Evolutionary conservation across 2,329 filamentous ascomycete genomes (phyloP), one percentile per base, ranked within the genome.

Genomic region (Ophiostoma himal-ulmi): DNA sequence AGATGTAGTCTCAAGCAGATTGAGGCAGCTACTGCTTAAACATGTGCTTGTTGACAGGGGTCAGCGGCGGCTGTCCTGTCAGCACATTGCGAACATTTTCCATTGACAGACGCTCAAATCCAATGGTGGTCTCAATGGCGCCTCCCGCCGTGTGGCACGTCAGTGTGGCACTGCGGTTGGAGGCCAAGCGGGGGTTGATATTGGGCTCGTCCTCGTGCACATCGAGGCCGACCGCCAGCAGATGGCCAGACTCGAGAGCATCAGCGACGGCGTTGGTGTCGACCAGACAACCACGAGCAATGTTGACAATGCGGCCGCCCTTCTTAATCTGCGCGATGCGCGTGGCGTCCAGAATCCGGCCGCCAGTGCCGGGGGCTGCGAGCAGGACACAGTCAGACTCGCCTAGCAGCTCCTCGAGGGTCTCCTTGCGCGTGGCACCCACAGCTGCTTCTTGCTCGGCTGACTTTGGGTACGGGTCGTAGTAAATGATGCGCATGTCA

Each of bases 401-500:
- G 0, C 74, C 76, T 22, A 87, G 76, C 77, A 87, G 76, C 26
- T 81, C 80, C 26, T 83, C 80, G 20, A 87, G 74, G 7, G 77
- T 77, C 2, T 73, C 73, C 68, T 80, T 82, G 73, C 80, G 83
- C 30, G 77, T 83, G 14, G 75, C 78, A 0, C 22, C n/a, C n/a
- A 78, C 78, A 0, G 86, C 77, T 7, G 77, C 75, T 75, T 86
- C 85, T 6, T 81, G 75, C 34, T 81, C 78, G 2, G 76, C 68
- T 0, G 77, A 73, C 71, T 83, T 79, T 17, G 78, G 76, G 4
- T 79, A 73, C 0, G 85, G 77, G 72, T 88, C 85, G 66, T 83
- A 80, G 69, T 88, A 88, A n/a, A 80, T 74, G 67, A 89, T 84
- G 34, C 81, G 79, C 86, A 90, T 88, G 7, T 83, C 84, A 60